phyloP scores from a whole-genome alignment of 2,329 filamentous ascomycete species.

The Xylaria sp. region DNA sequence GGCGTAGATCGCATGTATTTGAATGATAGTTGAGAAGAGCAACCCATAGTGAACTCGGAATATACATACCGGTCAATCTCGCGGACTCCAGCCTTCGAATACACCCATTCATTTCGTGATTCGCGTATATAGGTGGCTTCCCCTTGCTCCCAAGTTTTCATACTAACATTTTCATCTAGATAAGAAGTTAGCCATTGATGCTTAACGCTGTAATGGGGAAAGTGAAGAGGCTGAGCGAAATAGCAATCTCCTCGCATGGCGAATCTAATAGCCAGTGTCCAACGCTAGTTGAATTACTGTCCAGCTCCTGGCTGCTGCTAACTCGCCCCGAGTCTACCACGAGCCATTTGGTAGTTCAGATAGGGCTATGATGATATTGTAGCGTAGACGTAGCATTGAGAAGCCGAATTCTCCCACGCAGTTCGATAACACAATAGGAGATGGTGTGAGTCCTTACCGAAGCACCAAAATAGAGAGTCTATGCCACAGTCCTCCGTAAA shows the following conservation, averaged over 20 bases:
- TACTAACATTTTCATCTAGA: slow-evolving; percentile 39
- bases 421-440: not conserved
- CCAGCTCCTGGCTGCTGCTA: not conserved
- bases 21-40: not conserved
- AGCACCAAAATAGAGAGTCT: slow-evolving; percentile 48
- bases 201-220: not conserved
- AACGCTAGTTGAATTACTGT: not conserved
- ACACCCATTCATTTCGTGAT: slow-evolving; percentile 46
- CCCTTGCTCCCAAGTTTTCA: slow-evolving; percentile 44
- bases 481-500: slow-evolving; percentile 46
- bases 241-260: not conserved
- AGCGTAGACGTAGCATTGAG: not conserved
- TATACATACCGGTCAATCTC: slow-evolving; percentile 41
- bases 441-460: slow-evolving; percentile 27
- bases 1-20: not conserved
- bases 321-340: not conserved
- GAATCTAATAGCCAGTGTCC: not conserved
- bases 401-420: not conserved
- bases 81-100: slow-evolving; percentile 42
- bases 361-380: not conserved
- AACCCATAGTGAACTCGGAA: not conserved
- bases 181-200: slow-evolving; percentile 11
- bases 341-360: not conserved
- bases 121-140: slow-evolving; percentile 41
- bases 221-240: not conserved